These are phyloP conservation scores for Stellera chamaejasme DNA, from an alignment of 345 rosid genomes.

Conservation along the genomic window DNA sequence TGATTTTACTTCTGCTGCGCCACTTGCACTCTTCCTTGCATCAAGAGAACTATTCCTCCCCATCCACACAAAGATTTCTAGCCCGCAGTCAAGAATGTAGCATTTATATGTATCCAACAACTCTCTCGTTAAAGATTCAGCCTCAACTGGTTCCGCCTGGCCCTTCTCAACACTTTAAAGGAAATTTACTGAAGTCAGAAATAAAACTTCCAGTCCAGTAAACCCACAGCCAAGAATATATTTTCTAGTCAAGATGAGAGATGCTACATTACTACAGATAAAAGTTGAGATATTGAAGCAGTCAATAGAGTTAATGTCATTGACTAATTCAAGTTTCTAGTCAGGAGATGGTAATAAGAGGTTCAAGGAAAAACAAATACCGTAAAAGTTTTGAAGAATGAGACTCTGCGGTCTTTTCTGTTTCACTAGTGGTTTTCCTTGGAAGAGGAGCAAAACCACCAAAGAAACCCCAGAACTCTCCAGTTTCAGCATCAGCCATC, in stretches of 20 bases:
- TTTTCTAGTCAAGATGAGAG: too few relatives aligned
- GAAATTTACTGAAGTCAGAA: constrained; percentile 25
- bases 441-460: constrained; percentile 99
- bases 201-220: constrained; percentile 7
- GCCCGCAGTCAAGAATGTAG: constrained; percentile 77
- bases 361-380: constrained; percentile 20
- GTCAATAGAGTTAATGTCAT: not conserved
- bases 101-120: constrained; percentile 74
- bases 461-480: constrained; percentile 95
- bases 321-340: too few relatives aligned
- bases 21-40: constrained; percentile 77
- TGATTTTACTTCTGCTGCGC: constrained; percentile 65
- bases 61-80: constrained; percentile 91
- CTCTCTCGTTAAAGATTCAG: constrained; percentile 66
- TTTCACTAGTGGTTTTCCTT: constrained; percentile 51
- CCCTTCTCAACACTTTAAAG: constrained; percentile 78
- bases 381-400: constrained; percentile 49
- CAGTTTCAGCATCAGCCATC: constrained; percentile 99
- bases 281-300: not conserved
- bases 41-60: constrained; percentile 81
- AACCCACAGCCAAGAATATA: not conserved
- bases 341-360: too few relatives aligned
- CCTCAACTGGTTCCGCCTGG: constrained; percentile 55
- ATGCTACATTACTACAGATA: not conserved
- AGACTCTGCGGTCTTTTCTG: constrained; percentile 38